Percentiles rank a stretch among this genome's conserved stretches.
phyloP scores from a whole-genome alignment of 2,329 filamentous ascomycete species.

The Epicoccum sorghinum region DNA sequence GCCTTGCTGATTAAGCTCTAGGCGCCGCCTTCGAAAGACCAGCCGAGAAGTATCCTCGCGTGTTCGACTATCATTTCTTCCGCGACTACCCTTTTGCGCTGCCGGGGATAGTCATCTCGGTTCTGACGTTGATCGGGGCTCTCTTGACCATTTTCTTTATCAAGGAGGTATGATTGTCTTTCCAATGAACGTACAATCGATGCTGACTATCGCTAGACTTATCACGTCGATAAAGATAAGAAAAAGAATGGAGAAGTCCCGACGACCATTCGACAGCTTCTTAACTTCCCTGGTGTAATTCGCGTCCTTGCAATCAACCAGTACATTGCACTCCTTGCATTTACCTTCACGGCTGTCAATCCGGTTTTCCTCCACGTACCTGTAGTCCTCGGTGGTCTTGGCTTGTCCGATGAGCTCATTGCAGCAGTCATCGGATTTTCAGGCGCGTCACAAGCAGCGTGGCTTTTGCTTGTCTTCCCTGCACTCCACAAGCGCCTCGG shows the following conservation, averaged over 20 bases:
- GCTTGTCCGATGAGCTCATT: constrained; percentile 67
- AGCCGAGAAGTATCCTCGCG: constrained; percentile 63
- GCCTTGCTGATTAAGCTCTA: constrained; percentile 28
- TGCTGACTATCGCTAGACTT: constrained; percentile 30
- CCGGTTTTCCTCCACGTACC: constrained; percentile 73
- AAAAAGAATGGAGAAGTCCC: constrained; percentile 30
- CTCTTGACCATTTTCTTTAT: constrained; percentile 62
- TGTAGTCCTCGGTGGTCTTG: constrained; percentile 67
- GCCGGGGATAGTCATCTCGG: constrained; percentile 64
- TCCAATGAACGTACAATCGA: background rate
- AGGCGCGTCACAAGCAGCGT: constrained; percentile 71
- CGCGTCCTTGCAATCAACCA: constrained; percentile 69
- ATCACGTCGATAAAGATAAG: constrained; percentile 34
- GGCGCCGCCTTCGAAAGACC: constrained; percentile 74
- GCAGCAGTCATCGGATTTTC: constrained; percentile 68
- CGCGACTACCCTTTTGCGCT: constrained; percentile 69
- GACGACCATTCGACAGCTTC: constrained; percentile 60
- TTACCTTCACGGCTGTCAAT: constrained; percentile 72
- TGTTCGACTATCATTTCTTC: constrained; percentile 67
- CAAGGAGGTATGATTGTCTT: constrained; percentile 58
- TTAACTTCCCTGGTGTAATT: constrained; percentile 69
- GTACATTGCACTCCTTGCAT: constrained; percentile 71
- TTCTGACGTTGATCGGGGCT: constrained; percentile 61
- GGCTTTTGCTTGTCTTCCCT: constrained; percentile 75
- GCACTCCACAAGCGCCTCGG: constrained; percentile 68